Evolutionary conservation across 495 filamentous ascomycete species (phyloP).

Genomic region (Terfezia boudieri): DNA sequence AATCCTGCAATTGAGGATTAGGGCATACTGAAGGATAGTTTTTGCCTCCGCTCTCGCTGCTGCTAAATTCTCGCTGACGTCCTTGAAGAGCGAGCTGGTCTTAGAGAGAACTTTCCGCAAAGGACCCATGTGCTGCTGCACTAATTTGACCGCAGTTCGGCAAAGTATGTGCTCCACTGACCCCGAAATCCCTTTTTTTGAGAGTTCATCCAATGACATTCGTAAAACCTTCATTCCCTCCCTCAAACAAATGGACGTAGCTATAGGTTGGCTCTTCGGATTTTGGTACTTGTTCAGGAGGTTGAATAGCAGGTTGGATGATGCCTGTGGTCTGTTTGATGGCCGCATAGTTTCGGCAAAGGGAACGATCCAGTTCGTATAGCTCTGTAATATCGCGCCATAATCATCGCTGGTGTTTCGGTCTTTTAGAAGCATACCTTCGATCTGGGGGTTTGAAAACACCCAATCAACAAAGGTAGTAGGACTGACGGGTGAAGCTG

Average conservation of each 20-base stretch:
- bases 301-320: conserved; percentile 10
- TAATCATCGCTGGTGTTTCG: not conserved
- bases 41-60: not conserved
- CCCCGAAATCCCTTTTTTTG: not conserved
- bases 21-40: conserved; percentile 2
- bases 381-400: conserved; percentile 11
- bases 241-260: conserved; percentile 14
- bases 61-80: not conserved
- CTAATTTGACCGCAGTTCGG: not conserved
- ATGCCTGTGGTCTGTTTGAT: conserved; percentile 12
- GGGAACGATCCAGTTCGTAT: conserved; percentile 18
- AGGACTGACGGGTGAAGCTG: conserved; percentile 14
- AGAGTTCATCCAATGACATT: conserved; percentile 6
- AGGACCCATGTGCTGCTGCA: not conserved
- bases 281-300: conserved; percentile 5
- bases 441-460: conserved; percentile 3
- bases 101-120: not conserved
- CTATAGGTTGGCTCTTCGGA: conserved; percentile 8
- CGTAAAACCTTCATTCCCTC: conserved; percentile 18
- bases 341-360: conserved; percentile 15
- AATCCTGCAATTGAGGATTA: conserved; percentile 14
- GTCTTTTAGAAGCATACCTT: not conserved
- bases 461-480: conserved; percentile 14
- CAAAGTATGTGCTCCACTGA: not conserved
- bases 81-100: not conserved